Evolutionary conservation across 75 land plant genomes (phyloP), one percentile per base, ranked within the genome.

Genomic region (Pinus taeda): DNA sequence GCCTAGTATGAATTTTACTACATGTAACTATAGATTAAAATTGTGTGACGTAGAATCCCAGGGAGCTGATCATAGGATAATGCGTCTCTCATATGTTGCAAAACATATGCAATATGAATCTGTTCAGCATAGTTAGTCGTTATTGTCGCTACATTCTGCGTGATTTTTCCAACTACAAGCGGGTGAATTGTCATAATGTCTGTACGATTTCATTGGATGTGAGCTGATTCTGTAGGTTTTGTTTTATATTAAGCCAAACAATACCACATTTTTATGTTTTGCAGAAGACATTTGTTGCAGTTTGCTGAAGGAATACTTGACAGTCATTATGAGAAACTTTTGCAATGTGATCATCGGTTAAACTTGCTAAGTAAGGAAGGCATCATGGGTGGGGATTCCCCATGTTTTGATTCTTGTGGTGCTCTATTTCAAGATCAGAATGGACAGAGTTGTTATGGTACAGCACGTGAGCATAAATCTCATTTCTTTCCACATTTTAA

Each of bases 271-370:
- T 17, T 7, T 69, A 21, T 69, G 22, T 69, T 20, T 33, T 69
- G 45, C 72, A 69, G 72, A 69, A 80, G 33, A 22, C 98, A 95
- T 72, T 75, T 60, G 33, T 59, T 95, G 36, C 83, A 84, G 77
- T 91, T 87, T 74, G 88, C 93, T 39, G 84, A 81, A 49, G 96
- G 96, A 59, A 84, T 81, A 11, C 79, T 95, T 11, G 85, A 86
- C 78, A 89, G 81, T 45, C 91, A 89, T 79, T 95, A 81, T 81
- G 96, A 95, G 73, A 93, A 91, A 82, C 85, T 95, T 36, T 33
- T 93, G 30, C 89, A 91, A 75, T 88, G 89, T 74, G 98, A 95
- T 72, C 69, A 73, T 49, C 80, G 88, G 22, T 57, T 83, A 79
- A 83, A 86, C 37, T 82, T 84, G 33, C 80, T 85, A 36, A 79